Conservation (phyloP, 208 protist species). For the Crithidia bombi region DNA sequence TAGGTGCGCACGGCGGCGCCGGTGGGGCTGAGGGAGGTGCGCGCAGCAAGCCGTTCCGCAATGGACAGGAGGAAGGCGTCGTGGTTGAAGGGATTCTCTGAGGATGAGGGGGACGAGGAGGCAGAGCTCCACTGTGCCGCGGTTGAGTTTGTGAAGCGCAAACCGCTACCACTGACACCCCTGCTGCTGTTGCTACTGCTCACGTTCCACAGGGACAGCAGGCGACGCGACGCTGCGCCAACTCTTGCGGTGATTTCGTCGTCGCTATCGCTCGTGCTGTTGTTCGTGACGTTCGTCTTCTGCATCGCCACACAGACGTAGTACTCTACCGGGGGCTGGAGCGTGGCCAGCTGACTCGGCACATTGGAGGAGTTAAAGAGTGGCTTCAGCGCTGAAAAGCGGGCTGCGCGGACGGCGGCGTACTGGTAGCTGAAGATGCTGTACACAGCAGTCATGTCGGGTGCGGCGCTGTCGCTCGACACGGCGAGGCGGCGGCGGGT, state of each 20-base stretch:
- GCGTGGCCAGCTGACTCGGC: slow-evolving; percentile 2
- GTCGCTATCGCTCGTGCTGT: neutral
- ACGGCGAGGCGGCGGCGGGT: slow-evolving; percentile 13
- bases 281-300: slow-evolving; percentile 24
- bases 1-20: slow-evolving; percentile 41
- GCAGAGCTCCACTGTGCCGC: neutral
- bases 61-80: slow-evolving; percentile 16
- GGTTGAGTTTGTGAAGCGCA: neutral
- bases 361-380: slow-evolving; percentile 36
- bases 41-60: slow-evolving; percentile 23
- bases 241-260: neutral
- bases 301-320: slow-evolving; percentile 65
- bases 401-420: slow-evolving; percentile 38
- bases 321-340: slow-evolving; percentile 49
- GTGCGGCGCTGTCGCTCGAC: neutral
- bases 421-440: slow-evolving; percentile 49
- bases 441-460: slow-evolving; percentile 13
- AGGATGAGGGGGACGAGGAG: slow-evolving; percentile 6
- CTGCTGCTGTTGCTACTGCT: slow-evolving; percentile 11
- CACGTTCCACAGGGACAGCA: slow-evolving; percentile 30
- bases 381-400: slow-evolving; percentile 22
- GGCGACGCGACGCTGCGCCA: slow-evolving; percentile 20
- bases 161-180: neutral
- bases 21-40: slow-evolving; percentile 17
- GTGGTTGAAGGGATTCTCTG: neutral